Percentiles rank a stretch among this genome's conserved stretches.
These are phyloP conservation scores for Guadua angustifolia DNA, from an alignment of 176 grass and related monocot species.

Conservation along the genomic window DNA sequence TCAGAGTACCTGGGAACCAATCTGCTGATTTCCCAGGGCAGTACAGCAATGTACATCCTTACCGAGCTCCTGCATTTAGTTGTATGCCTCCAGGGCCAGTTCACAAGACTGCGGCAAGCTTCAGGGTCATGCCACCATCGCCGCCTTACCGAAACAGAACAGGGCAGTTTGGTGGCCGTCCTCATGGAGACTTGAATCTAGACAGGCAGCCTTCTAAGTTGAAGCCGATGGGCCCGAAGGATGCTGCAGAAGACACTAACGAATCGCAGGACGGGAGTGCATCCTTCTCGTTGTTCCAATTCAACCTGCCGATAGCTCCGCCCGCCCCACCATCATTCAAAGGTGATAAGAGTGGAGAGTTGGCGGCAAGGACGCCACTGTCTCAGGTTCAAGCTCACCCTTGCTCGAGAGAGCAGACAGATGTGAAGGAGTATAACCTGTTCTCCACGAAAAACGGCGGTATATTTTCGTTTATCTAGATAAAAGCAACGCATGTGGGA, in stretches of 20 bases:
- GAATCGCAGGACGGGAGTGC: slow-evolving; percentile 41
- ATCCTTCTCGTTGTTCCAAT: slow-evolving; percentile 91
- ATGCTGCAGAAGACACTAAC: slow-evolving; percentile 38
- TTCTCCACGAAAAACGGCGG: slow-evolving; percentile 60
- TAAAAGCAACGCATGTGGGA: slow-evolving; percentile 29
- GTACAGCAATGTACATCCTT: slow-evolving; percentile 62
- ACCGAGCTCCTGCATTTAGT: slow-evolving; percentile 56
- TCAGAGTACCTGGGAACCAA: slow-evolving; percentile 46
- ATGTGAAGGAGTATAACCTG: slow-evolving; percentile 78
- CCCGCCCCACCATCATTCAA: slow-evolving; percentile 49
- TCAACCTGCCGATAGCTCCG: slow-evolving; percentile 68
- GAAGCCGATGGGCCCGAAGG: slow-evolving; percentile 23
- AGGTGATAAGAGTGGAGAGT: slow-evolving; percentile 54
- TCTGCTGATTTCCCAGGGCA: slow-evolving; percentile 62
- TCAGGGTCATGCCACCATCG: slow-evolving; percentile 37
- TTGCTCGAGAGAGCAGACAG: slow-evolving; percentile 70
- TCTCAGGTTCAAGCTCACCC: slow-evolving; percentile 47
- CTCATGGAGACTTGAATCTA: slow-evolving; percentile 45
- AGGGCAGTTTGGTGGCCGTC: slow-evolving; percentile 38
- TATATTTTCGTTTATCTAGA: slow-evolving; percentile 66
- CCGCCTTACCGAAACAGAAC: slow-evolving; percentile 22
- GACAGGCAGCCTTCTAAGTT: slow-evolving; percentile 39
- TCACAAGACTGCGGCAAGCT: slow-evolving; percentile 45
- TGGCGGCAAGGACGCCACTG: slow-evolving; percentile 34
- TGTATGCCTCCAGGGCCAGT: slow-evolving; percentile 51